Percentiles rank a stretch among this genome's conserved stretches.
These are phyloP conservation scores for Neolentinus lepideus DNA, from an alignment of 1,284 basidiomycete species.

Conservation along the genomic window DNA sequence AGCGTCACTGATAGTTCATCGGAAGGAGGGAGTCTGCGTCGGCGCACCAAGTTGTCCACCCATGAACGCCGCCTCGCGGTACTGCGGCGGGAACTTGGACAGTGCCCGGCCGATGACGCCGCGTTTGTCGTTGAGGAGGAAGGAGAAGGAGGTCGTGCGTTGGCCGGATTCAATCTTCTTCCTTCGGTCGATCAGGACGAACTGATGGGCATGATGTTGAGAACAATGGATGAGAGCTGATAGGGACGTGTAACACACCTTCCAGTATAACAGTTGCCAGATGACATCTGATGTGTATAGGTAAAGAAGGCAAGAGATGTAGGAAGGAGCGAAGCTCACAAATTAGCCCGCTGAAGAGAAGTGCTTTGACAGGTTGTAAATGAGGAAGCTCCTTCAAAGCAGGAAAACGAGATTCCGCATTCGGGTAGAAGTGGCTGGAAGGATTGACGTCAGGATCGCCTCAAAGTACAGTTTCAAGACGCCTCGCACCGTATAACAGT, in stretches of 20 bases:
- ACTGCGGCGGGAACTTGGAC: slow-evolving; percentile 47
- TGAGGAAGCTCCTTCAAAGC: slow-evolving; percentile 62
- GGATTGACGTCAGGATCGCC: slow-evolving; percentile 6
- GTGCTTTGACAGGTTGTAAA: slow-evolving; percentile 53
- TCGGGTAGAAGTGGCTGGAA: slow-evolving; percentile 78
- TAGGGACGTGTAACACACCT: slow-evolving; percentile 35
- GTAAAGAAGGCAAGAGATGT: slow-evolving; percentile 10
- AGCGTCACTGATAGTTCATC: not conserved
- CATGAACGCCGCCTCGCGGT: slow-evolving; percentile 76
- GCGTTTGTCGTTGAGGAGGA: slow-evolving; percentile 79
- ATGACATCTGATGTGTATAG: slow-evolving; percentile 53
- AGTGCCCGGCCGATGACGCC: slow-evolving; percentile 73
- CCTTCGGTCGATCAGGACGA: slow-evolving; percentile 78
- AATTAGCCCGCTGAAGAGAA: slow-evolving; percentile 65
- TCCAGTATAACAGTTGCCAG: slow-evolving; percentile 90
- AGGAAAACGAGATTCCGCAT: slow-evolving; percentile 72
- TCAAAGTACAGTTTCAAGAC: not conserved
- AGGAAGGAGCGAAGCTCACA: slow-evolving; percentile 39
- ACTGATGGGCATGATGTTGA: slow-evolving; percentile 30
- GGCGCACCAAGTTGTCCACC: slow-evolving; percentile 71
- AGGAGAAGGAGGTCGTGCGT: slow-evolving; percentile 81
- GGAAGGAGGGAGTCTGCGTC: not conserved
- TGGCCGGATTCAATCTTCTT: slow-evolving; percentile 84
- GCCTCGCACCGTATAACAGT: slow-evolving; percentile 75
- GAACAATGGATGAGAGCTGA: not conserved